These are phyloP conservation scores for Saturnispora saitoi DNA, from an alignment of 805 yeast genomes.

Conservation along the genomic window DNA sequence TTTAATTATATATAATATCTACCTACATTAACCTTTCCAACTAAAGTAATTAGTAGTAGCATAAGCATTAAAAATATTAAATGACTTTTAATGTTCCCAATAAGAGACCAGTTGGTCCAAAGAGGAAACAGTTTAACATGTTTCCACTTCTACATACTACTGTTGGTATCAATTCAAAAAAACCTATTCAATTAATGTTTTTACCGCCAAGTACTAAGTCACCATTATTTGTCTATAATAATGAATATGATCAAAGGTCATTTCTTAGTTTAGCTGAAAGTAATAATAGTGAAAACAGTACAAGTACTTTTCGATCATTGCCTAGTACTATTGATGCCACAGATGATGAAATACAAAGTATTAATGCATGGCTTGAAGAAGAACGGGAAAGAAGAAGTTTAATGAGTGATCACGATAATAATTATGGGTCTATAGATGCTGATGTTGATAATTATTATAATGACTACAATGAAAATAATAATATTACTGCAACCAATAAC, in stretches of 20 bases:
- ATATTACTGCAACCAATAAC: not conserved
- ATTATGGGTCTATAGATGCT: conserved; percentile 20
- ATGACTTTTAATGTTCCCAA: not conserved
- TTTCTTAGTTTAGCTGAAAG: conserved; percentile 28
- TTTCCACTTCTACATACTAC: not conserved
- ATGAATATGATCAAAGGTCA: conserved; percentile 28
- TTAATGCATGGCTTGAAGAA: conserved; percentile 30
- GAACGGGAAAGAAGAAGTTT: conserved; percentile 29
- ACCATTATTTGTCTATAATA: conserved; percentile 28
- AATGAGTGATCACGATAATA: conserved; percentile 12
- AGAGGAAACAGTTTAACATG: not conserved
- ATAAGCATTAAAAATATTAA: not conserved
- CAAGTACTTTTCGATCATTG: conserved; percentile 28
- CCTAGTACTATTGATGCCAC: conserved; percentile 30
- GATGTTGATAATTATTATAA: conserved; percentile 15
- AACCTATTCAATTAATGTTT: conserved; percentile 26
- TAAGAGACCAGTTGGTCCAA: not conserved
- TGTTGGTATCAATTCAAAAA: conserved; percentile 25
- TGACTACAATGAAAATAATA: not conserved
- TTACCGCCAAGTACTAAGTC: conserved; percentile 32
- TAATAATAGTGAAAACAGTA: conserved; percentile 18
- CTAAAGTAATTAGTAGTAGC: not conserved
- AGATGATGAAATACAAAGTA: conserved; percentile 27
- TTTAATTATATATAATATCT: too few species aligned
- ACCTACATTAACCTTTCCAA: not conserved